phyloP scores from a whole-genome alignment of 352 stramenopile genomes.

The Peronosclerospora sorghi region DNA sequence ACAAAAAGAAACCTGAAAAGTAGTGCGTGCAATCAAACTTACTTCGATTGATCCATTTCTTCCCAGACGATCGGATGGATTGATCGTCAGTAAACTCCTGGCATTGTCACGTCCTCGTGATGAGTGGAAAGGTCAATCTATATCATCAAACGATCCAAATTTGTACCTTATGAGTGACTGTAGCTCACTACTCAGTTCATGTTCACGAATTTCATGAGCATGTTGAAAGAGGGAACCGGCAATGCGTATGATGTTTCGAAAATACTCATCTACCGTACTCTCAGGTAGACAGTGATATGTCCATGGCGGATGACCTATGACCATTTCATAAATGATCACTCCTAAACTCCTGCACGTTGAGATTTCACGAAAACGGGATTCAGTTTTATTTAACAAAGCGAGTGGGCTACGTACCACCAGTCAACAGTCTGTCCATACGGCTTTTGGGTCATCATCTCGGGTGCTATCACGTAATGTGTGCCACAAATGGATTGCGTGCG shows the following conservation, averaged over 20 bases:
- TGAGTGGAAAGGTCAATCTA: not conserved
- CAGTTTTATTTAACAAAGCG: not conserved
- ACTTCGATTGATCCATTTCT: constrained; percentile 24
- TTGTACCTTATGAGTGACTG: constrained; percentile 23
- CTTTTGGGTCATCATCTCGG: constrained; percentile 43
- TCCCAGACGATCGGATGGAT: constrained; percentile 36
- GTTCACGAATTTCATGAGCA: not conserved
- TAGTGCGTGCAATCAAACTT: not conserved
- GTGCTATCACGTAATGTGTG: constrained; percentile 69
- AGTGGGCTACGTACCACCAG: constrained; percentile 45
- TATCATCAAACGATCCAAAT: not conserved
- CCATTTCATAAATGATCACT: constrained; percentile 71
- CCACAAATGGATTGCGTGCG: constrained; percentile 43
- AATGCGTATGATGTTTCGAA: constrained; percentile 18
- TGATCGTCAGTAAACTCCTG: constrained; percentile 16
- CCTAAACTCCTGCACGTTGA: constrained; percentile 41
- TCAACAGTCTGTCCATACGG: constrained; percentile 31
- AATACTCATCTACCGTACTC: constrained; percentile 21
- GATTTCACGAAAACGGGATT: not conserved
- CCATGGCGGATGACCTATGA: constrained; percentile 49
- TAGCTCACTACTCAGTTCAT: constrained; percentile 9
- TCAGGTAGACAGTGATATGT: constrained; percentile 36
- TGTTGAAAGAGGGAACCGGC: constrained; percentile 2
- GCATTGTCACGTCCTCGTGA: not conserved
- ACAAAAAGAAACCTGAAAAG: not conserved